Evolutionary conservation across 163 green algal species (phyloP).

Genomic region (Scenedesmus sp.): DNA sequence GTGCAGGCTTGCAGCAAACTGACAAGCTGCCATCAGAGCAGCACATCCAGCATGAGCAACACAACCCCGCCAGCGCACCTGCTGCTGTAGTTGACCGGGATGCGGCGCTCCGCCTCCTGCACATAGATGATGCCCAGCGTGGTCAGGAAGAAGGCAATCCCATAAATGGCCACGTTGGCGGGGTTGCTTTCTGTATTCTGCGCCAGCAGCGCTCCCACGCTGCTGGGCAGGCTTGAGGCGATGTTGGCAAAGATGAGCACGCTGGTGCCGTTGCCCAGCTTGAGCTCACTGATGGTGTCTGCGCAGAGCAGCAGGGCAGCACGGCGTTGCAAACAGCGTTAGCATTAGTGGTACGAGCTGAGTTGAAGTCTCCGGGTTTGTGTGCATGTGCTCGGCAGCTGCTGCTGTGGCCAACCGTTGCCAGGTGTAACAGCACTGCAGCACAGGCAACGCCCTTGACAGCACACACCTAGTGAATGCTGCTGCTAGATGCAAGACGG

Average conservation of each 20-base stretch:
- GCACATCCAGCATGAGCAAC: not conserved
- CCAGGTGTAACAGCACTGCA: not conserved
- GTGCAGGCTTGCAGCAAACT: not conserved
- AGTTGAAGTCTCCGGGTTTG: not conserved
- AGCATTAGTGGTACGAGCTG: too few species aligned
- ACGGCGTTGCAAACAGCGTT: not conserved
- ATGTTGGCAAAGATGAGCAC: slow-evolving; percentile 97
- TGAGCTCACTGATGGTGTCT: slow-evolving; percentile 76
- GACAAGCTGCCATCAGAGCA: not conserved
- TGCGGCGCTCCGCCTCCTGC: slow-evolving; percentile 95
- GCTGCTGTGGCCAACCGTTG: not conserved
- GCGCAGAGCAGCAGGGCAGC: not conserved
- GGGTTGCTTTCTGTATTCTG: slow-evolving; percentile 61
- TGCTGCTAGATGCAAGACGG: not conserved
- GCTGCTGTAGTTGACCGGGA: slow-evolving; percentile 97
- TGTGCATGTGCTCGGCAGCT: not conserved
- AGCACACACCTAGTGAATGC: not conserved
- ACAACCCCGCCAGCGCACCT: slow-evolving; percentile 62
- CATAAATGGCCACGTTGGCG: slow-evolving; percentile 69
- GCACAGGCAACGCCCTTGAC: not conserved
- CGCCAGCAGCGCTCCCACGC: slow-evolving; percentile 78
- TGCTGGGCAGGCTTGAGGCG: slow-evolving; percentile 89
- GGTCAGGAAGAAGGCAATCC: slow-evolving; percentile 83
- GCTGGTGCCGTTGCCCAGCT: slow-evolving; percentile 92
- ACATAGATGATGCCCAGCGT: slow-evolving; percentile 98